phyloP scores from a whole-genome alignment of 495 filamentous ascomycete species.

The Filosporella fistucella region DNA sequence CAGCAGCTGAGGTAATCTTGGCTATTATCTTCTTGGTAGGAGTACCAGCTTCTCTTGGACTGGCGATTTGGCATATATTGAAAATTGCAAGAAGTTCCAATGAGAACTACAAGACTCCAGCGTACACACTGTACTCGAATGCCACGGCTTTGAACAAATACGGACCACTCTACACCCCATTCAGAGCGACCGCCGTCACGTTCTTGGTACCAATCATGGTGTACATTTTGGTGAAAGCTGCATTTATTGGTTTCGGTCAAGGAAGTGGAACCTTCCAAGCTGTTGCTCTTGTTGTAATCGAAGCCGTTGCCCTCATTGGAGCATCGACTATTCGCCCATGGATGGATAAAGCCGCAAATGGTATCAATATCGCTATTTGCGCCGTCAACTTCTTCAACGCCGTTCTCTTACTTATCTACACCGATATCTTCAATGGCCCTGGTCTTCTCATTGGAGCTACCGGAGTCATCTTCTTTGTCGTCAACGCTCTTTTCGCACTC shows the following conservation, averaged over 20 bases:
- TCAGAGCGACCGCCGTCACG: slow-evolving; percentile 90
- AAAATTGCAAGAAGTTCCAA: slow-evolving; percentile 81
- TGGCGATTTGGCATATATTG: slow-evolving; percentile 84
- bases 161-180: slow-evolving; percentile 96
- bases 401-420: slow-evolving; percentile 77
- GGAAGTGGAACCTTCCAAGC: slow-evolving; percentile 66
- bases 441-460: slow-evolving; percentile 82
- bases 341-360: slow-evolving; percentile 98
- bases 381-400: slow-evolving; percentile 85
- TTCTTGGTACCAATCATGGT: slow-evolving; percentile 80
- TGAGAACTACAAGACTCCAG: slow-evolving; percentile 86
- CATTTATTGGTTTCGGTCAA: slow-evolving; percentile 85
- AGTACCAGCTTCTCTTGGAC: slow-evolving; percentile 67
- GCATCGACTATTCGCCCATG: slow-evolving; percentile 79
- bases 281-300: slow-evolving; percentile 76
- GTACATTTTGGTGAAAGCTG: slow-evolving; percentile 77
- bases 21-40: slow-evolving; percentile 83
- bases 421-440: slow-evolving; percentile 74
- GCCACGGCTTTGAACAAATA: slow-evolving; percentile 88
- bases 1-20: slow-evolving; percentile 76
- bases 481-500: slow-evolving; percentile 81
- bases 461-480: slow-evolving; percentile 86
- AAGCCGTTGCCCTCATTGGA: slow-evolving; percentile 71
- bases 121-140: slow-evolving; percentile 93
- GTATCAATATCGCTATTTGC: slow-evolving; percentile 88